Evolutionary conservation across 2,329 filamentous ascomycete genomes (phyloP), one percentile per base, ranked within the genome.

Genomic region (Aspergillus puulaauensis): DNA sequence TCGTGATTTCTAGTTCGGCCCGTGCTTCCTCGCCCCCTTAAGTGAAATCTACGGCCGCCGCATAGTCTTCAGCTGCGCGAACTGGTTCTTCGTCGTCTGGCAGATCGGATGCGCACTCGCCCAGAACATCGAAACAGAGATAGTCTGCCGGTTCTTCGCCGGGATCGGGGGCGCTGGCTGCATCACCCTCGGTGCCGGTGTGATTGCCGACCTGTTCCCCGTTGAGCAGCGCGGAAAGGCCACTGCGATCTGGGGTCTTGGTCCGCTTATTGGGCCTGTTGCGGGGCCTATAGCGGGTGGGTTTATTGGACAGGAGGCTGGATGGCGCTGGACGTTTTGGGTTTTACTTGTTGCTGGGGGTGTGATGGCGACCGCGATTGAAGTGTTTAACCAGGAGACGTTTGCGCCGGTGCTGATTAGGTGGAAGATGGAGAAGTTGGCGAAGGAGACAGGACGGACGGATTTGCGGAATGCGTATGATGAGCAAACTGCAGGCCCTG

Each of bases 41-140:
- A 80, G 83, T 17, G 87, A 90, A 66, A 73, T 89, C n/a, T 88
- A 83, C 56, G 87, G 84, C 6, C 78, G 85, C 6, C 79, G 87
- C 58, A 71, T 81, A 37, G 78, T 88, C 17, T 87, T 88, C 68
- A 79, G 84, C 63, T 71, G 78, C 54, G 86, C 84, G 4, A 87
- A 86, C 65, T 71, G 80, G 54, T 77, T 78, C 12, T 80, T 88
- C 60, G 80, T 82, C 1, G 79, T 80, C 1, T 89, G 88, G 70
- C 86, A 84, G 61, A 84, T 83, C n/a, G 86, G 79, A 8, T 81
- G 80, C 21, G 83, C 84, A 1, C 83, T 82, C 14, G 76, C 82
- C 0, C 75, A 81, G 24, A 85, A 81, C 61, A 84, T 89, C 57
- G 75, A 75, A 33, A 81, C 82, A 0, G 77, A 90, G 1, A 74